Conservation (phyloP, 345 rosid genomes). For the thale cress (Arabidopsis thaliana) region TAIR10.1 NC_003076.8:8600501-8601000, state of each 20-base stretch:
- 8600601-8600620: slow-evolving; percentile 37
- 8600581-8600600: slow-evolving; percentile 25
- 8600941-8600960: slow-evolving; percentile 19
- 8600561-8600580: not conserved
- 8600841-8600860: slow-evolving; percentile 35
- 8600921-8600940: slow-evolving; percentile 26
- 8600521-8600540: slow-evolving; percentile 38
- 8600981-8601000: slow-evolving; percentile 45
- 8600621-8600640: slow-evolving; percentile 43
- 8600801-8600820: slow-evolving; percentile 39
- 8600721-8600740: not conserved
- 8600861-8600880: slow-evolving; percentile 9
- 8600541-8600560: slow-evolving; percentile 30
- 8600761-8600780: not conserved
- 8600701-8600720: not conserved
- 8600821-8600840: slow-evolving; percentile 28
- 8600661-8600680: slow-evolving; percentile 23
- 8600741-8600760: not conserved
- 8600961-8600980: slow-evolving; percentile 19
- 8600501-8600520: slow-evolving; percentile 46
- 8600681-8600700: slow-evolving; percentile 48
- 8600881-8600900: not conserved
- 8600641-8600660: slow-evolving; percentile 49
- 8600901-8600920: slow-evolving; percentile 22
- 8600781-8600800: slow-evolving; percentile 45